Conservation (phyloP, 352 stramenopile species). For the Globisporangium perplexum region DNA sequence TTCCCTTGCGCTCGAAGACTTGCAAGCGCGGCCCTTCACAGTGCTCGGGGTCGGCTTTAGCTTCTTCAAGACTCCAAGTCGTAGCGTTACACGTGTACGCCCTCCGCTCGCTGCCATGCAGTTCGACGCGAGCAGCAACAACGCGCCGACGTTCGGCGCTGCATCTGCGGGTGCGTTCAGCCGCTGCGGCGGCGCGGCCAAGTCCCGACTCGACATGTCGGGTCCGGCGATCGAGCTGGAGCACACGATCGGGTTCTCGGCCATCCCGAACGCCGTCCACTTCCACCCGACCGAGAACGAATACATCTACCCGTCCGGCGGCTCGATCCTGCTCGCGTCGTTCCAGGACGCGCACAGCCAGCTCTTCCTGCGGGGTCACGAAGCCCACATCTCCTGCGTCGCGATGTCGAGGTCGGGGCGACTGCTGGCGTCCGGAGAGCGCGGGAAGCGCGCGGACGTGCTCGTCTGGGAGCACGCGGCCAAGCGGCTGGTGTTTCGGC, state of each 20-base stretch:
- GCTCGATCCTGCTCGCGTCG: slow-evolving; percentile 73
- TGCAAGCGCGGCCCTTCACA: no score
- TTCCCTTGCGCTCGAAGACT: no score
- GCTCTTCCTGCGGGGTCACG: slow-evolving; percentile 82
- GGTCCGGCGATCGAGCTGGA: slow-evolving; percentile 76
- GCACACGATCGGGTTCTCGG: slow-evolving; percentile 90
- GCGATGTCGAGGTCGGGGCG: slow-evolving; percentile 67
- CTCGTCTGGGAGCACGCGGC: slow-evolving; percentile 87
- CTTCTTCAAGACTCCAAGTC: no score
- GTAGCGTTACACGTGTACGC: no score
- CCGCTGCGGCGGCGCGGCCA: background rate
- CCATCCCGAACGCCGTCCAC: slow-evolving; percentile 75
- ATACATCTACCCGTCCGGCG: slow-evolving; percentile 86
- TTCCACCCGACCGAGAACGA: slow-evolving; percentile 79
- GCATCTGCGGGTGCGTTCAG: slow-evolving; percentile 1
- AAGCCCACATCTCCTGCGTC: slow-evolving; percentile 75
- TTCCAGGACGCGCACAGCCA: slow-evolving; percentile 80
- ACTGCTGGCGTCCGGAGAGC: slow-evolving; percentile 83
- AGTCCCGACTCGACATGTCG: background rate
- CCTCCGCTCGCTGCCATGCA: slow-evolving; percentile 17
- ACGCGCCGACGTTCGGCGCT: slow-evolving; percentile 11
- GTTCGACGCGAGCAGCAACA: slow-evolving; percentile 20
- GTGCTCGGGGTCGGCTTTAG: no score
- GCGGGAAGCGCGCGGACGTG: slow-evolving; percentile 75
- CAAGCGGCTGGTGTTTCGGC: slow-evolving; percentile 63